A percentile compares a stretch with the other conserved stretches of the same genome.
Conservation (phyloP, 2,329 filamentous ascomycete species). For the Xylaria arbuscula region DNA sequence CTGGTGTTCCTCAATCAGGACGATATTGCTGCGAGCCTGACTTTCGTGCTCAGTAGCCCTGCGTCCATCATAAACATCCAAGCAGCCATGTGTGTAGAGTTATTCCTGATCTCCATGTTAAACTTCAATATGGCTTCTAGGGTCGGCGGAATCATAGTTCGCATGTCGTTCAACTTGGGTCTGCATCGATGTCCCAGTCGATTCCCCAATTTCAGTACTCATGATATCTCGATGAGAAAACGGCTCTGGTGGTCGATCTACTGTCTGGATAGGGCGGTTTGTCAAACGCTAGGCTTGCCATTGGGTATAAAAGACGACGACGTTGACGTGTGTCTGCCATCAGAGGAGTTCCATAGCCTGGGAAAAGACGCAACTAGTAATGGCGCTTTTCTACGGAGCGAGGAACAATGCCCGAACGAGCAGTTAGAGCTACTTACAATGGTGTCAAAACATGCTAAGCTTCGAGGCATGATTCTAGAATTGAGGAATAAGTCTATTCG, state of each 20-base stretch:
- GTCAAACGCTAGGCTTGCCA: not conserved
- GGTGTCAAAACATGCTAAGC: slow-evolving; percentile 18
- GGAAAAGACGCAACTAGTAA: not conserved
- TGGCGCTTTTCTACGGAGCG: not conserved
- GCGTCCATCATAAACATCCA: slow-evolving; percentile 18
- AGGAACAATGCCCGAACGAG: not conserved
- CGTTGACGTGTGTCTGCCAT: slow-evolving; percentile 15
- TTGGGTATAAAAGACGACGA: slow-evolving; percentile 15
- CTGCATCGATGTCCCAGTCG: not conserved
- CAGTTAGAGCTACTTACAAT: slow-evolving; percentile 7
- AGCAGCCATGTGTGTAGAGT: slow-evolving; percentile 12
- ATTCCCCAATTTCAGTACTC: slow-evolving; percentile 8
- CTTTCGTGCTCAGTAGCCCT: slow-evolving; percentile 4
- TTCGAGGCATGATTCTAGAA: slow-evolving; percentile 19
- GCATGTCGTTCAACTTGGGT: slow-evolving; percentile 16
- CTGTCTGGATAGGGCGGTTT: slow-evolving; percentile 11
- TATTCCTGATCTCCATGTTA: slow-evolving; percentile 17
- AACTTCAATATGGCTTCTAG: slow-evolving; percentile 17
- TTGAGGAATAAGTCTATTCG: slow-evolving; percentile 16
- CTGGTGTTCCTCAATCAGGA: slow-evolving; percentile 14
- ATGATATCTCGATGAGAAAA: slow-evolving; percentile 1
- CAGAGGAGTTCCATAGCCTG: not conserved
- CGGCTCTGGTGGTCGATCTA: slow-evolving; percentile 23
- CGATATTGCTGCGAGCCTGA: not conserved
- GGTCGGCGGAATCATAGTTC: slow-evolving; percentile 8